These are phyloP conservation scores for Aspergillus fumigatiaffinis DNA, from an alignment of 2,329 filamentous ascomycete species.

Conservation along the genomic window DNA sequence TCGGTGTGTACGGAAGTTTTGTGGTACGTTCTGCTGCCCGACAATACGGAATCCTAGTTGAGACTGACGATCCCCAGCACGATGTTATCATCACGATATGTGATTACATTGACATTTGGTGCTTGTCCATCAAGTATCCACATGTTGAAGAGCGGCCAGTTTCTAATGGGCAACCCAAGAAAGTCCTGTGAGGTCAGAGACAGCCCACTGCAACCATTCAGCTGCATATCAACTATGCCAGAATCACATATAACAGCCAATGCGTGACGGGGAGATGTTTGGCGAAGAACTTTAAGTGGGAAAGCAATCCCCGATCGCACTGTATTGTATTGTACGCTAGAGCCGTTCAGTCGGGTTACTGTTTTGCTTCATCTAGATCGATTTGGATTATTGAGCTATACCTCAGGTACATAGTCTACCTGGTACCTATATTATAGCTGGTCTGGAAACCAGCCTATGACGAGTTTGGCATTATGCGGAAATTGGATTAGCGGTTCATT, in stretches of 20 bases:
- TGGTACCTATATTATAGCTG: background rate
- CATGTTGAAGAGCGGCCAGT: conserved; percentile 41
- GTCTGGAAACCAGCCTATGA: background rate
- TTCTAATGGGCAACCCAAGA: conserved; percentile 19
- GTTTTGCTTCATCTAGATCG: background rate
- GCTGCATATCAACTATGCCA: conserved; percentile 15
- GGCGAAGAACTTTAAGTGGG: background rate
- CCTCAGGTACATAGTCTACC: background rate
- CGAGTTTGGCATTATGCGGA: conserved; percentile 5
- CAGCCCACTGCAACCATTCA: background rate
- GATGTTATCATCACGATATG: conserved; percentile 98
- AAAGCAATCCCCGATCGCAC: background rate
- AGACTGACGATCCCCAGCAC: conserved; percentile 42
- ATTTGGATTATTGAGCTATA: background rate
- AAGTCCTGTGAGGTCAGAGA: background rate
- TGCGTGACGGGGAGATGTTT: background rate
- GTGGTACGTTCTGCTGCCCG: conserved; percentile 52
- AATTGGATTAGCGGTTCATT: conserved; percentile 15
- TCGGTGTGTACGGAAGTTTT: conserved; percentile 96
- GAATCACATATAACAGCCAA: background rate
- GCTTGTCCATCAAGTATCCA: conserved; percentile 90
- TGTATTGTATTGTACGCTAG: background rate
- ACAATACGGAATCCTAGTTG: background rate
- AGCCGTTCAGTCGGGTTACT: background rate
- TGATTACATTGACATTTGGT: conserved; percentile 98